Percentiles rank a stretch among this genome's conserved stretches.
Evolutionary conservation across 208 protist genomes (phyloP).

Genomic region (Acanthamoeba castellanii): DNA sequence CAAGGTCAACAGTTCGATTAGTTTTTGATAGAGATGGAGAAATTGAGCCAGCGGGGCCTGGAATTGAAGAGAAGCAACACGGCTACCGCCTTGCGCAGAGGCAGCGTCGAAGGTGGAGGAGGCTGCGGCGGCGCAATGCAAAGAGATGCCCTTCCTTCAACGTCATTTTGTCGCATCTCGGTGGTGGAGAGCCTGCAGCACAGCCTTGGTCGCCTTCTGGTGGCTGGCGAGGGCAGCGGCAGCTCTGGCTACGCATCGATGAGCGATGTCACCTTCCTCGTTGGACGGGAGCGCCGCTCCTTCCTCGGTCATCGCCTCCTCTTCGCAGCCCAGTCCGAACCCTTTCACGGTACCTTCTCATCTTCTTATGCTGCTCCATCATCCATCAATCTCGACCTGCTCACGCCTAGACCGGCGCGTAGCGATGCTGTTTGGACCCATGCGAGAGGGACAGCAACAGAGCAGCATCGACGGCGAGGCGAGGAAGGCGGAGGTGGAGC

Average conservation of each 20-base stretch:
- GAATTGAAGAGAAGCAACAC: not conserved
- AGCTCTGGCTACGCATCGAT: not conserved
- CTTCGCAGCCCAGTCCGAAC: slow-evolving; percentile 9
- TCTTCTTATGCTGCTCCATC: too few relatives aligned
- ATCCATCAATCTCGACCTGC: too few relatives aligned
- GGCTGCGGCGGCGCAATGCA: too few relatives aligned
- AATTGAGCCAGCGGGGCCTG: too few relatives aligned
- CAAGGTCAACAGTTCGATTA: too few relatives aligned
- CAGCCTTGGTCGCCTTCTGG: not conserved
- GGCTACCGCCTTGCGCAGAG: not conserved
- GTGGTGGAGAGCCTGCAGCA: not conserved
- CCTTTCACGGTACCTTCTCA: not conserved
- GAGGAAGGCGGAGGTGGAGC: not conserved
- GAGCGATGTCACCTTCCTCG: not conserved
- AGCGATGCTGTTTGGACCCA: not conserved
- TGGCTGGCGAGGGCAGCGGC: not conserved
- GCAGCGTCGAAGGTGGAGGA: not conserved
- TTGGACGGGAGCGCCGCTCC: not conserved
- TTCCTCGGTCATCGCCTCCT: not conserved
- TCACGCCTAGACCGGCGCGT: too few relatives aligned
- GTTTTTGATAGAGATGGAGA: too few relatives aligned
- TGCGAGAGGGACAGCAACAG: not conserved
- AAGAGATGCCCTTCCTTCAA: not conserved
- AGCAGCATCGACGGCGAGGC: too few relatives aligned
- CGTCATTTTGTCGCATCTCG: not conserved